Evolutionary conservation across 2,329 filamentous ascomycete species (phyloP).

Genomic region (Exophiala oligosperma): DNA sequence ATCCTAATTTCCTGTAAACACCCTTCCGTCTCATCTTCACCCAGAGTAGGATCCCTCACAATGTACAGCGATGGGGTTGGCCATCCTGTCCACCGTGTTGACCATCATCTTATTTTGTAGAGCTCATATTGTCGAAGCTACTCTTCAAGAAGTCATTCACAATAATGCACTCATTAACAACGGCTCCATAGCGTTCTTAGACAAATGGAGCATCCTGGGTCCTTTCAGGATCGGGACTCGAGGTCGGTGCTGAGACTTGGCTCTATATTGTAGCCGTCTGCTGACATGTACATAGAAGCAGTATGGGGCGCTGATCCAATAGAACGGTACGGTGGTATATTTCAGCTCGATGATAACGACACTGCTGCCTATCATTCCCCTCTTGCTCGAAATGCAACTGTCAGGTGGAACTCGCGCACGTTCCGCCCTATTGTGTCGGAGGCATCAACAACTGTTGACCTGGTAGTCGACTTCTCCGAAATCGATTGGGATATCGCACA

Average conservation of each 20-base stretch:
- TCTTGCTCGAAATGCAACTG: constrained; percentile 51
- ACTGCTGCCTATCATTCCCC: constrained; percentile 50
- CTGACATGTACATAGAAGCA: constrained; percentile 45
- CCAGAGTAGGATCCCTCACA: not conserved
- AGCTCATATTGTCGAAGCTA: not conserved
- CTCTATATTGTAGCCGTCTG: not conserved
- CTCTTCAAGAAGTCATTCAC: constrained; percentile 7
- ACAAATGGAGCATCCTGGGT: constrained; percentile 54
- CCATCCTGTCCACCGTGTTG: not conserved
- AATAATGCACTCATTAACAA: not conserved
- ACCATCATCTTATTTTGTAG: not conserved
- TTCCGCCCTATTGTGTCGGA: constrained; percentile 31
- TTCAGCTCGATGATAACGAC: constrained; percentile 44
- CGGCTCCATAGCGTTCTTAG: constrained; percentile 29
- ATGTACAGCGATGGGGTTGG: constrained; percentile 13
- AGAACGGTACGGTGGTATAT: constrained; percentile 55
- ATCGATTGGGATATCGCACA: constrained; percentile 57
- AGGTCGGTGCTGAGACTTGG: constrained; percentile 40
- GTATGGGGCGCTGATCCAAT: constrained; percentile 61
- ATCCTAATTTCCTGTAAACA: constrained; percentile 2
- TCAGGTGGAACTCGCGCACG: constrained; percentile 49
- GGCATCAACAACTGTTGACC: constrained; percentile 36
- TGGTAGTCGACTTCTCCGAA: constrained; percentile 50
- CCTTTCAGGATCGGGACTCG: constrained; percentile 61
- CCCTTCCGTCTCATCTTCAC: not conserved